Percentiles rank a stretch among this genome's conserved stretches.
Conservation (phyloP, 2,329 filamentous ascomycete genomes). For the Juglanconis juglandina region DNA sequence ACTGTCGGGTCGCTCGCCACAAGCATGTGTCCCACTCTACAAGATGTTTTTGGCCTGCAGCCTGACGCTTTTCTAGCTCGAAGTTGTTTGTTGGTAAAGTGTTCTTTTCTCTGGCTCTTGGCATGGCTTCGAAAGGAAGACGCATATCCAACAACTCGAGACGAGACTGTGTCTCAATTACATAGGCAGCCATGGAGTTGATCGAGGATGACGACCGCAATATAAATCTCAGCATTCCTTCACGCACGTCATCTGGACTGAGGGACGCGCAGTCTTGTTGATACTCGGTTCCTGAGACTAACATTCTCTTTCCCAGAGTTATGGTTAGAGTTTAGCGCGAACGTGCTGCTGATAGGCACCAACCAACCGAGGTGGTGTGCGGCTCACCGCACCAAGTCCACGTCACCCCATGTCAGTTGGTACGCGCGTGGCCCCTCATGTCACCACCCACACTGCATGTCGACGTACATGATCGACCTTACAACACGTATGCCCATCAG, state of each 20-base stretch:
- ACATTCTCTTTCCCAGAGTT: not conserved
- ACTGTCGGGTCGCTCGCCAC: not conserved
- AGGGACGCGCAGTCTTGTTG: not conserved
- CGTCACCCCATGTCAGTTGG: conserved; percentile 2
- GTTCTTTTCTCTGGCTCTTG: no score
- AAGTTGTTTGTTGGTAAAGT: no score
- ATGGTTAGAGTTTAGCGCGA: conserved; percentile 3
- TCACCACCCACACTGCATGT: not conserved
- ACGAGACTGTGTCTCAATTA: no score
- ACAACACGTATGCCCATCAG: not conserved
- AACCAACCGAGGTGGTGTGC: not conserved
- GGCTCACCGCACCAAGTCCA: conserved; percentile 3
- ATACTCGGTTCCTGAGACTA: not conserved
- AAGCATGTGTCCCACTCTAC: not conserved
- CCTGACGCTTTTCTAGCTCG: not conserved
- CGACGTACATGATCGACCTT: not conserved
- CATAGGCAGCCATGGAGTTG: not conserved
- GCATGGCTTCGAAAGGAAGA: no score
- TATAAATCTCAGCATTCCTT: not conserved
- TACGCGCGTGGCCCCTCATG: not conserved
- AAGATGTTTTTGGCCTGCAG: not conserved
- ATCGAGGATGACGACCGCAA: not conserved
- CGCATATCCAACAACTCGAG: no score
- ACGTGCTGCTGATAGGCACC: not conserved
- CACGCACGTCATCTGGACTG: not conserved